Conservation (phyloP, 768 basidiomycete genomes). For the Fomitopsis serialis region DNA sequence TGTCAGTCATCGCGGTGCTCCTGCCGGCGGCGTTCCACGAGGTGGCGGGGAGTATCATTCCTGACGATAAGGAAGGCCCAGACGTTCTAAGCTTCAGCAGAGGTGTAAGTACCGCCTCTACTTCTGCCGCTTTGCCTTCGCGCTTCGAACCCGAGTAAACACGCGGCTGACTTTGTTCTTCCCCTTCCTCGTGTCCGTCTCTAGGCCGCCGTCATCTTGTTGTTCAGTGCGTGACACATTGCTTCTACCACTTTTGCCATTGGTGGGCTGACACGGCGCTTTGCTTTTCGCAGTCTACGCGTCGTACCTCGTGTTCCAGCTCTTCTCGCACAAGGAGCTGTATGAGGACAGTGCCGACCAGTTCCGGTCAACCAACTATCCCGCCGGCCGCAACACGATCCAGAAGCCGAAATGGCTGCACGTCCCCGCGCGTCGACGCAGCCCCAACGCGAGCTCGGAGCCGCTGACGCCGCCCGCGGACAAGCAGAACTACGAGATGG, state of each 20-base stretch:
- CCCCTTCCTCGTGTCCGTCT: background rate
- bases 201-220: constrained; percentile 47
- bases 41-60: constrained; percentile 26
- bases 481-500: background rate
- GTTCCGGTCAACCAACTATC: constrained; percentile 21
- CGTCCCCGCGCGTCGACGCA: background rate
- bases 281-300: constrained; percentile 36
- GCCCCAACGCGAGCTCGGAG: constrained; percentile 6
- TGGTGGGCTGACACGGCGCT: background rate
- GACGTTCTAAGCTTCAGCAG: constrained; percentile 47
- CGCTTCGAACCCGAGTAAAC: background rate
- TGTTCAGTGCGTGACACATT: constrained; percentile 32
- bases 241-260: background rate
- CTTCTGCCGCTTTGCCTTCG: background rate
- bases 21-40: constrained; percentile 80
- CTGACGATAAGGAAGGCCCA: constrained; percentile 28
- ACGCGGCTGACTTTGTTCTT: background rate
- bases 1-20: constrained; percentile 77
- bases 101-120: constrained; percentile 31
- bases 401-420: constrained; percentile 2
- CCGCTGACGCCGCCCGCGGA: constrained; percentile 1
- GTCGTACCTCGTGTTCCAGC: constrained; percentile 47
- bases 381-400: background rate
- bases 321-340: constrained; percentile 50
- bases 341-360: constrained; percentile 37